Percentiles rank a stretch among this genome's conserved stretches.
These are phyloP conservation scores for Berberis vulgaris DNA, from an alignment of 164 flowering plant genomes.

Conservation along the genomic window DNA sequence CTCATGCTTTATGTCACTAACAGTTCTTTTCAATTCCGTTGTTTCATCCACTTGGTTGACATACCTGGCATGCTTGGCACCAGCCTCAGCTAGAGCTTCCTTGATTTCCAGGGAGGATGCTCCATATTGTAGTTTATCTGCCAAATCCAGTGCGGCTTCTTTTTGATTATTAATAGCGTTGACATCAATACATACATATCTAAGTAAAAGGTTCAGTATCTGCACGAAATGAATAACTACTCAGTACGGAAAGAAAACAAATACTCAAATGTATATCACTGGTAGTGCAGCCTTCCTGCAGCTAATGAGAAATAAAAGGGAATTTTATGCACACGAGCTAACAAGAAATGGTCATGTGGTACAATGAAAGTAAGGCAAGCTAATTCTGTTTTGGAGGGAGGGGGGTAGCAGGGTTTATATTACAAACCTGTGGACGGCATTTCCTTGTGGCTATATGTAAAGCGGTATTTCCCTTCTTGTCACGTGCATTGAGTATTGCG, in stretches of 20 bases:
- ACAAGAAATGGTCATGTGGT: too few species aligned
- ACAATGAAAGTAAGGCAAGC: too few species aligned
- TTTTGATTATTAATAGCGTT: conserved; percentile 65
- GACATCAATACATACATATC: conserved; percentile 48
- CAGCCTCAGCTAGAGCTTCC: conserved; percentile 69
- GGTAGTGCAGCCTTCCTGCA: too few species aligned
- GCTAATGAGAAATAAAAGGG: too few species aligned
- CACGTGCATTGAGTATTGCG: conserved; percentile 73
- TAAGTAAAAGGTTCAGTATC: conserved; percentile 57
- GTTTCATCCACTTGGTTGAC: conserved; percentile 60
- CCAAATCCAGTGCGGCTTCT: conserved; percentile 93
- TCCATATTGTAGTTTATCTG: conserved; percentile 78
- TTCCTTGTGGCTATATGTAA: conserved; percentile 88
- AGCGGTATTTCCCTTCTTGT: conserved; percentile 92
- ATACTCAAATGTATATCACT: too few species aligned
- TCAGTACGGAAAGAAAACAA: neutral
- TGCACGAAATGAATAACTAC: conserved; percentile 20
- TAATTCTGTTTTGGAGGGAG: neutral
- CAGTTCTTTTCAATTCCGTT: conserved; percentile 77
- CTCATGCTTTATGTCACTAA: conserved; percentile 90
- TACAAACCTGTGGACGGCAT: conserved; percentile 60
- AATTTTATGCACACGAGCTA: too few species aligned
- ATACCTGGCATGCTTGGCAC: conserved; percentile 74
- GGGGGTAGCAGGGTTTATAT: neutral
- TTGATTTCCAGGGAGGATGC: conserved; percentile 53